Base-by-base conservation (phyloP, 2,329 filamentous ascomycete genomes). In the Gaeumannomyces tritici region DNA sequence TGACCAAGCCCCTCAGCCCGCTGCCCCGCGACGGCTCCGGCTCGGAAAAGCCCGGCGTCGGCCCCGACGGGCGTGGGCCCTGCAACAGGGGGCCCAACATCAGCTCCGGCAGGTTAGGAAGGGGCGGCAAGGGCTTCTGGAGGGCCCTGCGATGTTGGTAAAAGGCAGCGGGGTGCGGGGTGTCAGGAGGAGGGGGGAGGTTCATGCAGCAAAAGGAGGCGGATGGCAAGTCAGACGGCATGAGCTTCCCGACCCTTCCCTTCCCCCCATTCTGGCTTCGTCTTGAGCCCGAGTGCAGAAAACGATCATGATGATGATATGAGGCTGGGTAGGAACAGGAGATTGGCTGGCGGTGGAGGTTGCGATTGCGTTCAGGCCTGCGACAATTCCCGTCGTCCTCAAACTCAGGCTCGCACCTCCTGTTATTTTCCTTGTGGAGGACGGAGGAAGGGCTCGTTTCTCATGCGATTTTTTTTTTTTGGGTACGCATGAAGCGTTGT, bases 1-100 rank as follows among this genome's bases (percentile, higher is more conserved):
- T 82, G 73, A 85, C 83, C 26, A 83, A 83, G 73, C 83, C 83
- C 28, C 70, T 85, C 60, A 83, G 80, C 24, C 83, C 83, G 29
- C 71, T 85, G 61, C 79, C 80, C 1, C 69, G 69, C 5, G 69
- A 72, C 31, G 65, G 64, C 18, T 70, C 67, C 57, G 72, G 71
- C 51, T 70, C 72, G 47, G 78, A 82, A 71, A 81, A 82, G 71
- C 70, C 66, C 29, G 69, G 66, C 12, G 63, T 66, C 2, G 69
- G 67, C 51, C 3, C 2, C 31, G 54, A 33, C 11, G 35, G 28
- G 3, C 62, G 79, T n/a, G 76, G 72, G 0, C 76, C 77, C 0
- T 76, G 80, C 24, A 69, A 78, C 9, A 74, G 79, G 29, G 79
- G 78, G 1, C 75, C 77, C 13, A 76, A 71, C 47, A 67, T 79